phyloP scores from a whole-genome alignment of 352 stramenopile species.

The Ophiocytium majus region DNA sequence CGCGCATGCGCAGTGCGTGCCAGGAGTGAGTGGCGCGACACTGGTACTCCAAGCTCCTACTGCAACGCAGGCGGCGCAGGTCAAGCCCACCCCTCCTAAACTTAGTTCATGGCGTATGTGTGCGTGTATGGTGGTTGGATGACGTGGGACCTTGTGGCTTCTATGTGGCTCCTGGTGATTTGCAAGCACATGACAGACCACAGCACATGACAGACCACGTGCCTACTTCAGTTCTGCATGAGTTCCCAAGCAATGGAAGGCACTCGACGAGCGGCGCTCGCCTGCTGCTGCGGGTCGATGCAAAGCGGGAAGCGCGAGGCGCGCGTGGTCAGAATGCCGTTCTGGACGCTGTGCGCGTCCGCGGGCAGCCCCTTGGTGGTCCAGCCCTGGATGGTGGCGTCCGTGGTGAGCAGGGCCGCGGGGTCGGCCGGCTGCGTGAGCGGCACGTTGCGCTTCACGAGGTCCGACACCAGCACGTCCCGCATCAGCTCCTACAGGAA shows the following conservation, averaged over 20 bases:
- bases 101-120: no score
- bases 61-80: no score
- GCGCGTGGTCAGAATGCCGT: conserved; percentile 89
- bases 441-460: conserved; percentile 70
- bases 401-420: conserved; percentile 81
- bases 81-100: no score
- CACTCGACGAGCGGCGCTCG: no score
- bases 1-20: not conserved
- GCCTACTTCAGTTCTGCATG: no score
- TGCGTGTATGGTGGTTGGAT: no score
- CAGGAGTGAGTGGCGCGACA: not conserved
- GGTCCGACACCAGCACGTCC: conserved; percentile 63
- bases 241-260: no score
- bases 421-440: conserved; percentile 80
- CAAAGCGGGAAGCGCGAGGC: conserved; percentile 87
- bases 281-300: conserved; percentile 84
- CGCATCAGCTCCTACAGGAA: conserved; percentile 57
- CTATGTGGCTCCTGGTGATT: no score
- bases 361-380: conserved; percentile 84
- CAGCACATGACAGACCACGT: no score
- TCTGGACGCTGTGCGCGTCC: conserved; percentile 89
- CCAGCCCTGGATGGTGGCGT: conserved; percentile 88
- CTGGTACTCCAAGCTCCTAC: no score
- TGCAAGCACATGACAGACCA: no score
- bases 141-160: no score